Evolutionary conservation across 2,329 filamentous ascomycete genomes (phyloP).

Genomic region (Periconia sp.): DNA sequence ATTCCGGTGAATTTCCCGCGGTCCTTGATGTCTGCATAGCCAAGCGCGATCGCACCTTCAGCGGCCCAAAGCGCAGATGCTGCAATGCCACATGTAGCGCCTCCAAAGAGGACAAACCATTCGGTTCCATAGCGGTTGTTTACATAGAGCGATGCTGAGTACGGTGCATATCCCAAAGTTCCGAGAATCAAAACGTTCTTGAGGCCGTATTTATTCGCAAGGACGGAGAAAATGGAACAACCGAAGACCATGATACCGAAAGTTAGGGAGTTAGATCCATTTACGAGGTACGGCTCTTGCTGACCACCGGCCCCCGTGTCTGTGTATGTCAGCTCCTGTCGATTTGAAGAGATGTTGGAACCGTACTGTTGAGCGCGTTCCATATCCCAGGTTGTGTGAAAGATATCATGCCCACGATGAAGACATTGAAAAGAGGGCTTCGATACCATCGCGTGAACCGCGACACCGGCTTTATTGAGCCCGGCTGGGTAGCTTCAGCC

Average conservation of each 20-base stretch:
- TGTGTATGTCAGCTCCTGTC: conserved; percentile 19
- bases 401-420: conserved; percentile 52
- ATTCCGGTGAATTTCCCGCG: conserved; percentile 56
- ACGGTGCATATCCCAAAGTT: conserved; percentile 38
- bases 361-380: conserved; percentile 53
- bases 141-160: conserved; percentile 32
- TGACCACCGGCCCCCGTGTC: conserved; percentile 36
- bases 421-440: conserved; percentile 55
- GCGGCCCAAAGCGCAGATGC: conserved; percentile 50
- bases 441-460: conserved; percentile 45
- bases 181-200: conserved; percentile 39
- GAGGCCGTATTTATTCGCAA: conserved; percentile 45
- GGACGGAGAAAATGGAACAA: conserved; percentile 29
- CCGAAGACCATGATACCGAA: conserved; percentile 53
- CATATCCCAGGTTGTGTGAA: conserved; percentile 58
- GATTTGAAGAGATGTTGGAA: background rate
- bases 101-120: conserved; percentile 43
- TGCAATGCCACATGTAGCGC: conserved; percentile 41
- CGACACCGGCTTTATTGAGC: conserved; percentile 23
- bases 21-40: conserved; percentile 55
- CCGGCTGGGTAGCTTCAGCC: no score
- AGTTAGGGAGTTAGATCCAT: conserved; percentile 51
- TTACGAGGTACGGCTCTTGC: conserved; percentile 47
- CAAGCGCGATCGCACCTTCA: conserved; percentile 51
- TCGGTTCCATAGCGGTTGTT: conserved; percentile 40